Conservation (phyloP, 2,329 filamentous ascomycete species). For the Aureobasidium sp. region DNA sequence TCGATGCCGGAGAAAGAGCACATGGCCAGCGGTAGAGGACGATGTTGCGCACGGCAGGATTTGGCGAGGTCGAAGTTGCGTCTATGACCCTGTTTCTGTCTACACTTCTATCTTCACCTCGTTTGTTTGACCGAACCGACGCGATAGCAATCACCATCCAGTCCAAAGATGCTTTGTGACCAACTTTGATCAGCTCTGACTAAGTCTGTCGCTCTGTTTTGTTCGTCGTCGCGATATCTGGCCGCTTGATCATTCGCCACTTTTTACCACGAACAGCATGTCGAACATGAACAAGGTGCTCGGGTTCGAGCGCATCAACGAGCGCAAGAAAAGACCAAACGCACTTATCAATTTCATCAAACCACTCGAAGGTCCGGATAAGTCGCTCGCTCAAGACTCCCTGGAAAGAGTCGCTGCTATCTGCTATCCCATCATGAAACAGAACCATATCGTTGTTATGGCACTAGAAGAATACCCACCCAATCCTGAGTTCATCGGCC, state of each 20-base stretch:
- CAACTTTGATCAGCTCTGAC: neutral
- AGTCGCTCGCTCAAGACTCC: slow-evolving; percentile 57
- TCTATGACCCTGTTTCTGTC: neutral
- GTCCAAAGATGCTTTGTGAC: neutral
- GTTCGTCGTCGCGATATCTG: neutral
- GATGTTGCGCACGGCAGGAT: neutral
- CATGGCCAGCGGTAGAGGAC: neutral
- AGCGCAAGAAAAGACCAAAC: slow-evolving; percentile 67
- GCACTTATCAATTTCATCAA: slow-evolving; percentile 79
- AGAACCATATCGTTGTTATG: slow-evolving; percentile 41
- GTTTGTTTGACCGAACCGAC: neutral
- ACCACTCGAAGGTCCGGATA: slow-evolving; percentile 55
- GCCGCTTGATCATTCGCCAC: neutral
- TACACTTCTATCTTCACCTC: neutral
- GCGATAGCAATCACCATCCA: neutral
- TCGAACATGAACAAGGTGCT: slow-evolving; percentile 55
- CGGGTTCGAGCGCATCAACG: slow-evolving; percentile 73
- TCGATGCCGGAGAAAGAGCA: neutral
- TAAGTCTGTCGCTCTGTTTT: neutral
- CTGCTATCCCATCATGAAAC: slow-evolving; percentile 57
- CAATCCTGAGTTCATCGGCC: slow-evolving; percentile 76
- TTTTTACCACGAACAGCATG: neutral
- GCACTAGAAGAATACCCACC: slow-evolving; percentile 71
- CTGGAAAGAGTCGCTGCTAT: slow-evolving; percentile 73
- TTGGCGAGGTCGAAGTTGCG: neutral